Conservation (phyloP, 176 grass and related monocot genomes). For the Puccinellia tenuiflora region DNA sequence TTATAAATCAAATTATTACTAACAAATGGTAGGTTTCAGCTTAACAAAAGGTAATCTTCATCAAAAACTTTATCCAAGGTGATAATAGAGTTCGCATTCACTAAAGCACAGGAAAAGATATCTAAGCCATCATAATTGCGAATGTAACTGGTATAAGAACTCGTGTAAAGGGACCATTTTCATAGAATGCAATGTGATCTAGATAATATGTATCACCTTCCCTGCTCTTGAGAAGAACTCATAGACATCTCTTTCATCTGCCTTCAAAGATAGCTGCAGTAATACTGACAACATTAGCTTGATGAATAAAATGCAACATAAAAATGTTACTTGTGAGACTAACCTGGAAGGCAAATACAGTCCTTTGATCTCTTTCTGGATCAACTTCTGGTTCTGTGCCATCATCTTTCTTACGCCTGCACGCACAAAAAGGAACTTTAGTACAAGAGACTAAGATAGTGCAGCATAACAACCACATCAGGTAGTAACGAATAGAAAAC, state of each 20-base stretch:
- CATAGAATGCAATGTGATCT: background rate
- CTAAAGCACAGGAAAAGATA: background rate
- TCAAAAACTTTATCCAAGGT: too few species aligned
- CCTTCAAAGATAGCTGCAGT: constrained; percentile 81
- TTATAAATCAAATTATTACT: background rate
- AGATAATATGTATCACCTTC: constrained; percentile 53
- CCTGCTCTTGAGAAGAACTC: constrained; percentile 99
- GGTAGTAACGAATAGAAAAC: background rate
- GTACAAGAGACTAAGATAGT: background rate
- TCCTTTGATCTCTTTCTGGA: constrained; percentile 97
- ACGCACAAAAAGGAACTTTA: background rate
- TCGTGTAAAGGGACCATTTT: background rate
- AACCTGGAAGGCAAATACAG: constrained; percentile 99
- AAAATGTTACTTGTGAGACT: background rate
- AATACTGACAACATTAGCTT: constrained; percentile 32
- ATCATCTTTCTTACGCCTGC: constrained; percentile 86
- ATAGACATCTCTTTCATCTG: constrained; percentile 95
- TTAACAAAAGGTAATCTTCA: background rate
- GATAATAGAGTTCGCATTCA: background rate
- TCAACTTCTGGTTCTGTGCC: constrained; percentile 73
- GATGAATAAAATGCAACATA: background rate
- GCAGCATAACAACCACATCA: constrained; percentile 12
- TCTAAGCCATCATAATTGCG: background rate
- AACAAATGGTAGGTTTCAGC: background rate
- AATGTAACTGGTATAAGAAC: background rate